Base-by-base conservation (phyloP, 257 asterid species). In the Salvia rosmarinus region DNA sequence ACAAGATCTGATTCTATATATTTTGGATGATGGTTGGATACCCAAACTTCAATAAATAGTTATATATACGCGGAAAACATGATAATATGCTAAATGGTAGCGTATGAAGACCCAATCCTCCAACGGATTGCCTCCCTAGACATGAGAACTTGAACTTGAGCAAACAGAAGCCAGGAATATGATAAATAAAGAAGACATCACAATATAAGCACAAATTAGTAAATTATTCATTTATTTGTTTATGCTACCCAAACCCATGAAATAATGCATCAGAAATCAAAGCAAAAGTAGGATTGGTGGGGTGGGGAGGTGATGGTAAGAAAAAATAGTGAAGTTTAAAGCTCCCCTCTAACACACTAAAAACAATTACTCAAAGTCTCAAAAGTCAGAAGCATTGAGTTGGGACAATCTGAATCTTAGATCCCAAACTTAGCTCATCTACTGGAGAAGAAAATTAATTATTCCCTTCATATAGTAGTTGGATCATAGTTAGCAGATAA, bases 381-480 rank as follows among this genome's bases (percentile, higher is more conserved):
- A 25, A 47, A 47, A 13, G 20, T 9, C 52, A 14, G 20, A 52
- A 9, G 34, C 0, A 0, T 19, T 51, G 43, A 56, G 10, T 28
- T 23, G 5, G 28, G 28, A 56, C 2, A 44, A 37, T 30, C 6
- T 16, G 17, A 23, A 40, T 28, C 35, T 37, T 62, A 34, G 12
- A 49, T 72, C 28, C 59, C 62, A 35, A 49, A 19, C 34, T 59
- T n/a, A 52, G 71, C 23, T 49, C 52, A 40, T 57, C 35, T 35
- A 54, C 17, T 21, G 4, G 28, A 16, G 11, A 60, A 54, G 55
- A 71, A 47, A 16, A 60, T 14, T 30, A 12, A 17, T 34, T n/a
- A 44, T 30, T 61, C 65, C 49, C 21, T 52, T 54, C 3, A 4
- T 56, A 32, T 20, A 25, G 12, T n/a, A 49, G 46, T 23, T 40